phyloP scores from a whole-genome alignment of 495 filamentous ascomycete species.

The Terfezia boudieri region DNA sequence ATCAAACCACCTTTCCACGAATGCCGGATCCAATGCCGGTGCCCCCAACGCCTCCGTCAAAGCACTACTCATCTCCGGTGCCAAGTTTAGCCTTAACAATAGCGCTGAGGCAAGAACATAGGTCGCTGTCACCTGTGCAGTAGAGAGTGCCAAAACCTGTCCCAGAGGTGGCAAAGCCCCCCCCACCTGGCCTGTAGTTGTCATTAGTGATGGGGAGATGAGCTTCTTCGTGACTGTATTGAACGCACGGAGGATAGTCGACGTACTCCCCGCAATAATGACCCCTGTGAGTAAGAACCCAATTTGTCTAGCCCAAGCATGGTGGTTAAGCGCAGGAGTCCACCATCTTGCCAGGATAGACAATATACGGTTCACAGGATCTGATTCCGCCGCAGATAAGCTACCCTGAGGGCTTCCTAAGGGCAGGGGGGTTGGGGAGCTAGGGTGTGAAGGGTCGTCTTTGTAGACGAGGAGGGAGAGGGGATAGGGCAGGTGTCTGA shows the following conservation, averaged over 20 bases:
- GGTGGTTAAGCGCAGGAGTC: slow-evolving; percentile 45
- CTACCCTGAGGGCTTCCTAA: no score
- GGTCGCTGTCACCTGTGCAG: slow-evolving; percentile 52
- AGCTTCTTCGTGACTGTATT: neutral
- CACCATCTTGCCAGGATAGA: slow-evolving; percentile 50
- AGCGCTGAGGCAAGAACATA: slow-evolving; percentile 60
- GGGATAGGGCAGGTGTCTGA: slow-evolving; percentile 33
- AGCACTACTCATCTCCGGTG: slow-evolving; percentile 43
- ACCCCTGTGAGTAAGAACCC: slow-evolving; percentile 55
- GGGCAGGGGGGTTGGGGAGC: no score
- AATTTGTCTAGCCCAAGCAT: slow-evolving; percentile 55
- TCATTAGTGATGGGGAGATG: slow-evolving; percentile 22
- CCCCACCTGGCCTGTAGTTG: neutral
- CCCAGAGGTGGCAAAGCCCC: slow-evolving; percentile 5
- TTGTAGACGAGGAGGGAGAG: slow-evolving; percentile 23
- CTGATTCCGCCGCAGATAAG: slow-evolving; percentile 21
- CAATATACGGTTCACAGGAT: slow-evolving; percentile 55
- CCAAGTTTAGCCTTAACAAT: slow-evolving; percentile 49
- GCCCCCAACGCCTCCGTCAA: slow-evolving; percentile 50
- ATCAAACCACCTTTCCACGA: slow-evolving; percentile 77
- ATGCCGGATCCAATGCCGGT: slow-evolving; percentile 34
- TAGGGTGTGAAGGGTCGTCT: no score
- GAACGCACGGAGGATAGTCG: slow-evolving; percentile 30
- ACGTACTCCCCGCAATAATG: slow-evolving; percentile 54
- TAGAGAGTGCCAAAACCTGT: slow-evolving; percentile 47